phyloP scores from a whole-genome alignment of 768 basidiomycete species.

The Pulveroboletus sp. region DNA sequence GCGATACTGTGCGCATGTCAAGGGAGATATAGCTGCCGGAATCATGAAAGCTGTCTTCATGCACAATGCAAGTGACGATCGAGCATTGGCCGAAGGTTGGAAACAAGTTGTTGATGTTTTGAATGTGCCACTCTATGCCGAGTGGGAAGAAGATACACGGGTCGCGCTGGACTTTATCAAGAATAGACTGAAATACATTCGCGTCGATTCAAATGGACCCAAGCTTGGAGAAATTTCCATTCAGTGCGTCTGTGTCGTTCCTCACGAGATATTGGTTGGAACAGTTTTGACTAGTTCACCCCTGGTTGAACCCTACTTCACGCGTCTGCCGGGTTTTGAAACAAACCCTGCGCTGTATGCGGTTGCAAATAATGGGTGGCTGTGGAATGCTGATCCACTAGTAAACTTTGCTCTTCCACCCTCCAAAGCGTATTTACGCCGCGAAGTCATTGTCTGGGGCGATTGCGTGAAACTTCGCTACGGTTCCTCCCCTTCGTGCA shows the following conservation, averaged over 20 bases:
- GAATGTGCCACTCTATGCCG: constrained; percentile 84
- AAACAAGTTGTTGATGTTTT: constrained; percentile 75
- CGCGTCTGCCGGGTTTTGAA: constrained; percentile 65
- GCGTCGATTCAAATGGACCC: constrained; percentile 82
- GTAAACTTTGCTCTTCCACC: constrained; percentile 90
- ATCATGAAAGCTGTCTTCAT: constrained; percentile 68
- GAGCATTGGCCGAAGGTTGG: constrained; percentile 70
- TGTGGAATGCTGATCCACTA: constrained; percentile 94
- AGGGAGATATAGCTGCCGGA: constrained; percentile 65
- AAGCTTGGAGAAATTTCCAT: constrained; percentile 76
- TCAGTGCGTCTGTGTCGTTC: constrained; percentile 47
- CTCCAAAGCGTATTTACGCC: constrained; percentile 92
- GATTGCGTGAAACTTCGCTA: constrained; percentile 99
- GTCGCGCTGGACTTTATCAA: constrained; percentile 72
- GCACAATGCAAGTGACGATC: constrained; percentile 42
- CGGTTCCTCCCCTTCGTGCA: constrained; percentile 72
- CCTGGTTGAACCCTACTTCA: constrained; percentile 91
- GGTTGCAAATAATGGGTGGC: constrained; percentile 98
- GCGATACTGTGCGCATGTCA: constrained; percentile 66
- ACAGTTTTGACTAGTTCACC: constrained; percentile 54
- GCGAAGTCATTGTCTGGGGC: constrained; percentile 96
- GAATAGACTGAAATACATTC: constrained; percentile 74
- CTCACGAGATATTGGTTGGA: constrained; percentile 8
- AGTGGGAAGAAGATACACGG: constrained; percentile 82
- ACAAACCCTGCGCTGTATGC: constrained; percentile 58